phyloP scores from a whole-genome alignment of 371 early-diverging fungal genomes.

The Apophysomyces variabilis region DNA sequence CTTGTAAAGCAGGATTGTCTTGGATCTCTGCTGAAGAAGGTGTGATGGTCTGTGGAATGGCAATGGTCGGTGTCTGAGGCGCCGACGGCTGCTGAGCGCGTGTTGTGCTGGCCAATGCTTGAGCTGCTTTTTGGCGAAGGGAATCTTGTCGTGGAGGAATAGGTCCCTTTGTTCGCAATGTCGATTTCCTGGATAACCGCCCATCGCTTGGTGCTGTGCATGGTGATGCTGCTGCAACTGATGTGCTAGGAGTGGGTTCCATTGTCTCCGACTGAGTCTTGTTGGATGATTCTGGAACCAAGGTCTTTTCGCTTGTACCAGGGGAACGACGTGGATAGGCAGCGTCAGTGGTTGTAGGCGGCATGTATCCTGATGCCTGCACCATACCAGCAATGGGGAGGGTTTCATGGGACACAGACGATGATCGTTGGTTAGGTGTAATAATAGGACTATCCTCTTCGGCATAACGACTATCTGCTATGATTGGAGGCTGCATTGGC shows the following conservation, averaged over 20 bases:
- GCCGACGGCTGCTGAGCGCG: constrained; percentile 14
- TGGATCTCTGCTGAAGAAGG: constrained; percentile 5
- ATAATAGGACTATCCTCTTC: not conserved
- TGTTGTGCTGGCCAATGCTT: not conserved
- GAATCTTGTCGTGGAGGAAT: constrained; percentile 26
- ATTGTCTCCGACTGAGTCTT: not conserved
- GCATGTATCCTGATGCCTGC: not conserved
- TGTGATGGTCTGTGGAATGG: constrained; percentile 16
- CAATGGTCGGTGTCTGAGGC: constrained; percentile 25
- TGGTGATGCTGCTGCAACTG: not conserved
- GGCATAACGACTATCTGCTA: not conserved
- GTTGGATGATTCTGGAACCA: not conserved
- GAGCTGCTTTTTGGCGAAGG: constrained; percentile 12
- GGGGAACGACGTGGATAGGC: not conserved
- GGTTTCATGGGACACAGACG: not conserved
- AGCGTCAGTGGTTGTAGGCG: not conserved
- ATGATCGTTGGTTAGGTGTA: not conserved
- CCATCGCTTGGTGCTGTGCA: not conserved
- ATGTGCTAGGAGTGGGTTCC: not conserved
- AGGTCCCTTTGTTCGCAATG: not conserved
- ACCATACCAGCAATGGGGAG: no score
- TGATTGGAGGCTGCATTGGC: not conserved
- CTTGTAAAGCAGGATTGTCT: not conserved
- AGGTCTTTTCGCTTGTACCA: not conserved
- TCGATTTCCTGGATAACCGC: constrained; percentile 9